Percentiles rank a stretch among this genome's conserved stretches.
These are phyloP conservation scores for Apiotrichum sp. DNA, from an alignment of 1,284 basidiomycete species.

Conservation along the genomic window DNA sequence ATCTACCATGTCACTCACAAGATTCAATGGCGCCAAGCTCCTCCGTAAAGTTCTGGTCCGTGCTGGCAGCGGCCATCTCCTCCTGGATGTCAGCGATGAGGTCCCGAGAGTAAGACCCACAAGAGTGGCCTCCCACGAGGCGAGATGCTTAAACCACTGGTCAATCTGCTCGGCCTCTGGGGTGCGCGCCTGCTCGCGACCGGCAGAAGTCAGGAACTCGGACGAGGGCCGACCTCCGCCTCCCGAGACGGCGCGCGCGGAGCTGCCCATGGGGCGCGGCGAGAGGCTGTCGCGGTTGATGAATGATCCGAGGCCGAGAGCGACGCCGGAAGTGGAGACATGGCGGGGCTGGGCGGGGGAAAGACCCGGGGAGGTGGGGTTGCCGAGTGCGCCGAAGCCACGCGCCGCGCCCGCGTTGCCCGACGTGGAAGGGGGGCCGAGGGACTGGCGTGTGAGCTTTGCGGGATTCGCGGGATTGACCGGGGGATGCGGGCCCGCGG, in stretches of 20 bases:
- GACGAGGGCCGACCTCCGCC: conserved; percentile 31
- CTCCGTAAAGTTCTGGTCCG: conserved; percentile 99
- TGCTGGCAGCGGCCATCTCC: conserved; percentile 97
- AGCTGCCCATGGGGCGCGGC: conserved; percentile 32
- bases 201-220: conserved; percentile 34
- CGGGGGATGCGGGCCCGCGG: conserved; percentile 16
- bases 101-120: conserved; percentile 46
- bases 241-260: conserved; percentile 15
- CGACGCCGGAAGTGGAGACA: conserved; percentile 35
- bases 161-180: conserved; percentile 96
- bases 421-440: conserved; percentile 39
- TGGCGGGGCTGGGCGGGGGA: conserved; percentile 32
- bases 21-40: conserved; percentile 98
- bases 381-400: conserved; percentile 37
- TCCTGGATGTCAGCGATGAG: conserved; percentile 52
- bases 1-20: conserved; percentile 55
- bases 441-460: conserved; percentile 44
- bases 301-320: conserved; percentile 20
- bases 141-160: conserved; percentile 99
- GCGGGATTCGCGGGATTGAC: conserved; percentile 36
- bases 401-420: conserved; percentile 23
- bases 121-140: conserved; percentile 94
- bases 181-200: conserved; percentile 52
- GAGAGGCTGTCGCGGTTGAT: conserved; percentile 28
- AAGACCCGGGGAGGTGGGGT: conserved; percentile 15